Evolutionary conservation across 139 green algal genomes (phyloP).

Genomic region (Diplosphaera chodatii): DNA sequence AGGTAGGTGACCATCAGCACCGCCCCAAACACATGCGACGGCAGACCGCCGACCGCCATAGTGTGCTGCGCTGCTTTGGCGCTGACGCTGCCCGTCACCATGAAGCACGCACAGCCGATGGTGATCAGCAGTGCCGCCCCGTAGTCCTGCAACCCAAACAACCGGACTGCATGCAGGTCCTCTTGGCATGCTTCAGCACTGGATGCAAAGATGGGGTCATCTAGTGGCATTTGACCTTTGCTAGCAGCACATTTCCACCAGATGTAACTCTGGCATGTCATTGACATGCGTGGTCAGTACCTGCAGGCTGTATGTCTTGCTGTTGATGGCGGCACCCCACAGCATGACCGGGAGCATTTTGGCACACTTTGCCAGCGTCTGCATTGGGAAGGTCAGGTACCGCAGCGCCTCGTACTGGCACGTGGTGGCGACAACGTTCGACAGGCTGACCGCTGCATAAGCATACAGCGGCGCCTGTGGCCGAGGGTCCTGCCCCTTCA

Average conservation of each 20-base stretch:
- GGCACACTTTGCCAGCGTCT: slow-evolving; percentile 92
- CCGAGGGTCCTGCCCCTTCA: slow-evolving; percentile 22
- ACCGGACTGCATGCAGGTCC: no score
- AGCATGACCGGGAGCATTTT: slow-evolving; percentile 99
- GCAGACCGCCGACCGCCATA: slow-evolving; percentile 5
- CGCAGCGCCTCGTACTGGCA: slow-evolving; percentile 99
- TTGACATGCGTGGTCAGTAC: no score
- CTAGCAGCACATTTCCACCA: no score
- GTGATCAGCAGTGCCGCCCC: slow-evolving; percentile 69
- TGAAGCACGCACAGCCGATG: slow-evolving; percentile 81
- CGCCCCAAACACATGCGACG: slow-evolving; percentile 37
- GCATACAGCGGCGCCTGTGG: slow-evolving; percentile 55
- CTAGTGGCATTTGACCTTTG: no score
- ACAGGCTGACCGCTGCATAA: slow-evolving; percentile 72
- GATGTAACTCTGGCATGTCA: no score
- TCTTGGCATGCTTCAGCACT: no score
- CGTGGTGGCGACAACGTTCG: slow-evolving; percentile 92
- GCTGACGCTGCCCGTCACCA: slow-evolving; percentile 27
- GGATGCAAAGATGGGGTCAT: no score
- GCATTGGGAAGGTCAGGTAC: slow-evolving; percentile 92
- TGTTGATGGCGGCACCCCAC: slow-evolving; percentile 87
- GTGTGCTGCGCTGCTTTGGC: slow-evolving; percentile 5
- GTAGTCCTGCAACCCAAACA: slow-evolving; percentile 52
- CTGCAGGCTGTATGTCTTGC: slow-evolving; percentile 69
- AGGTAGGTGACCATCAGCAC: slow-evolving; percentile 92